Conservation (phyloP, 2,329 filamentous ascomycete genomes). For the Trichoderma sp. region DNA sequence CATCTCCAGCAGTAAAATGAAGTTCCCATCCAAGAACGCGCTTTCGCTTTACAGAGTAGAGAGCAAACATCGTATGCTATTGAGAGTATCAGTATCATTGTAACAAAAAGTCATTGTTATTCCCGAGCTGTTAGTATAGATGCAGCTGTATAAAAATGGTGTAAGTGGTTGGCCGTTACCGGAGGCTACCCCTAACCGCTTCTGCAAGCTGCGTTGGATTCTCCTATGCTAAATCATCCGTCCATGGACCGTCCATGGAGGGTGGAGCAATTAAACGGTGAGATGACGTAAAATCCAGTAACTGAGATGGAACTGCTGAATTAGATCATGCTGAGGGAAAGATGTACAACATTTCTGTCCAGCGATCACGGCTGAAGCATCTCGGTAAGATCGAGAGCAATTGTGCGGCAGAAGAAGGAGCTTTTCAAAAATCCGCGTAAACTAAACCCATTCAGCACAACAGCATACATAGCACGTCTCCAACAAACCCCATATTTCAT, state of each 20-base stretch:
- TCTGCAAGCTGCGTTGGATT: not conserved
- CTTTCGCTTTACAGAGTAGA: not conserved
- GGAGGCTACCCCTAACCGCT: not conserved
- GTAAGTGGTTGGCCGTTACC: not conserved
- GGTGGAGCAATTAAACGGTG: not conserved
- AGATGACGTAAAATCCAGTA: not conserved
- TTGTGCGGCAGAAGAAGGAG: not conserved
- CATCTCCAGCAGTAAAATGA: not conserved
- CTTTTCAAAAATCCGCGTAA: not conserved
- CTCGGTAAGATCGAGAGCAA: not conserved
- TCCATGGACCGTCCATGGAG: not conserved
- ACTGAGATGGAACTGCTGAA: not conserved
- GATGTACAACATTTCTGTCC: not conserved
- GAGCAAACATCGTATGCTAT: not conserved
- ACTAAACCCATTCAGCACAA: not conserved
- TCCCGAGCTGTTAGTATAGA: not conserved
- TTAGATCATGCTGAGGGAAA: not conserved
- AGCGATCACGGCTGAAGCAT: not conserved
- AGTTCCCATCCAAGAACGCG: not conserved
- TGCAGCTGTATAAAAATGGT: not conserved
- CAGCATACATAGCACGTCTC: not conserved
- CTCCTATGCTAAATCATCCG: not conserved
- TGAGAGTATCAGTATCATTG: not conserved
- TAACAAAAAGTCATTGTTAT: not conserved
- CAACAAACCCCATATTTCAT: not conserved